Evolutionary conservation across 2,329 filamentous ascomycete species (phyloP).

Genomic region (Teratosphaeria epicoccoides): DNA sequence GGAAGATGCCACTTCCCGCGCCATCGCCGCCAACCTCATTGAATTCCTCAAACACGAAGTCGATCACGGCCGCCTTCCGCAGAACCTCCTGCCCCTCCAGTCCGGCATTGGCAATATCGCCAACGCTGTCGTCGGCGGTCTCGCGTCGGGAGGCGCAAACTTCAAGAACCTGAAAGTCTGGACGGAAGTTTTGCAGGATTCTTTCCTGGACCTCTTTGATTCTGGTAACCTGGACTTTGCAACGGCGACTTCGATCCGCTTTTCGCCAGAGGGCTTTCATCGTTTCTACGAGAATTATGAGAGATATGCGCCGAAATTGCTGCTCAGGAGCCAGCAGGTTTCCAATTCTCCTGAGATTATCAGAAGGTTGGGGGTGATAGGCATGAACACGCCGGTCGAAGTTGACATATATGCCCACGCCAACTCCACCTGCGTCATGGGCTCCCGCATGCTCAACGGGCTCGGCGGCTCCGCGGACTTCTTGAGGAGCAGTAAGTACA

Average conservation of each 20-base stretch:
- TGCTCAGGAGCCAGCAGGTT: constrained; percentile 77
- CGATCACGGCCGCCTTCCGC: constrained; percentile 61
- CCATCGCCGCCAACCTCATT: constrained; percentile 70
- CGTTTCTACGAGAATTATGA: constrained; percentile 85
- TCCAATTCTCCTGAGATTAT: constrained; percentile 89
- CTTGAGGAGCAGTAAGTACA: constrained; percentile 68
- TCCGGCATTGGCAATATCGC: constrained; percentile 89
- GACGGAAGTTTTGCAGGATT: constrained; percentile 89
- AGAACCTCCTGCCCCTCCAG: constrained; percentile 69
- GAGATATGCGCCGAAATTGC: constrained; percentile 65
- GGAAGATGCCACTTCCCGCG: constrained; percentile 60
- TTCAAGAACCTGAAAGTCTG: constrained; percentile 84
- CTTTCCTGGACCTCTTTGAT: constrained; percentile 87
- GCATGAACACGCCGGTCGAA: constrained; percentile 91
- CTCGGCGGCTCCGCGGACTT: constrained; percentile 76
- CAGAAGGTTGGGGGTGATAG: constrained; percentile 73
- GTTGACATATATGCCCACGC: constrained; percentile 92
- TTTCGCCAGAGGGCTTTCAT: constrained; percentile 83
- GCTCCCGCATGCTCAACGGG: constrained; percentile 76
- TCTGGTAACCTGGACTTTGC: constrained; percentile 79
- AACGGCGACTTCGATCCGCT: constrained; percentile 79
- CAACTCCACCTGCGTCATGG: constrained; percentile 84
- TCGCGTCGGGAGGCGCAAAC: constrained; percentile 60
- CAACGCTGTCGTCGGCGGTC: constrained; percentile 79
- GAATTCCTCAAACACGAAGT: constrained; percentile 84